Evolutionary conservation across 1,284 basidiomycete species (phyloP).

Genomic region (Tetrapyrgos nigripes): DNA sequence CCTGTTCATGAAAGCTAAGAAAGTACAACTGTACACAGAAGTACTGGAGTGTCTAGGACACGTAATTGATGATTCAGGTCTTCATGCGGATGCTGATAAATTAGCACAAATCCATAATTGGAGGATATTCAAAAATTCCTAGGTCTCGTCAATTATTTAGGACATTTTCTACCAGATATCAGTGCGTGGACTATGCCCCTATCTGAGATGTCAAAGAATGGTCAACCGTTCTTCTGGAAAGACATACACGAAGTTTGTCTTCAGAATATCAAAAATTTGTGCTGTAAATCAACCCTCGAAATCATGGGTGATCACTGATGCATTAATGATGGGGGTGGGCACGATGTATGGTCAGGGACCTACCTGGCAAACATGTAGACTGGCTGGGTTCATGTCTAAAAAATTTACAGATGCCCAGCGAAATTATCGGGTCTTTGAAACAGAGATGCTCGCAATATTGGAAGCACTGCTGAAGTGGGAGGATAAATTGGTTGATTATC

Average conservation of each 20-base stretch:
- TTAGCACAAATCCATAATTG: conserved; percentile 26
- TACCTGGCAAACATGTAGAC: conserved; percentile 40
- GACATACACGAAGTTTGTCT: conserved; percentile 15
- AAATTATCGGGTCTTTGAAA: no score
- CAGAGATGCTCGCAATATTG: no score
- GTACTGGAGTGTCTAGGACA: no score
- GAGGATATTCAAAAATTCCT: no score
- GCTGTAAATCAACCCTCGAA: conserved; percentile 2
- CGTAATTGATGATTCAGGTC: no score
- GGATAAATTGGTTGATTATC: conserved; percentile 32
- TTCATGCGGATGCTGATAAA: conserved; percentile 26
- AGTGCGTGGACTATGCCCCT: conserved; percentile 23
- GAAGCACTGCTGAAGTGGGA: conserved; percentile 38
- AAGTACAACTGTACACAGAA: conserved; percentile 26
- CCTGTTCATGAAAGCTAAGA: conserved; percentile 12
- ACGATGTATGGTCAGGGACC: no score
- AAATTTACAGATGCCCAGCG: conserved; percentile 45
- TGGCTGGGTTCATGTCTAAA: conserved; percentile 46
- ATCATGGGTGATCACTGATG: conserved; percentile 36
- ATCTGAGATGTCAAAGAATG: conserved; percentile 18
- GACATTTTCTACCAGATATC: no score
- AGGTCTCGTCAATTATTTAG: no score
- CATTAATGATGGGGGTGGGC: conserved; percentile 42
- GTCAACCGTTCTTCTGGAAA: conserved; percentile 18
- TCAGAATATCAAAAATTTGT: conserved; percentile 9